These are phyloP conservation scores for Eucalyptus regnans DNA, from an alignment of 345 rosid genomes.

Conservation along the genomic window DNA sequence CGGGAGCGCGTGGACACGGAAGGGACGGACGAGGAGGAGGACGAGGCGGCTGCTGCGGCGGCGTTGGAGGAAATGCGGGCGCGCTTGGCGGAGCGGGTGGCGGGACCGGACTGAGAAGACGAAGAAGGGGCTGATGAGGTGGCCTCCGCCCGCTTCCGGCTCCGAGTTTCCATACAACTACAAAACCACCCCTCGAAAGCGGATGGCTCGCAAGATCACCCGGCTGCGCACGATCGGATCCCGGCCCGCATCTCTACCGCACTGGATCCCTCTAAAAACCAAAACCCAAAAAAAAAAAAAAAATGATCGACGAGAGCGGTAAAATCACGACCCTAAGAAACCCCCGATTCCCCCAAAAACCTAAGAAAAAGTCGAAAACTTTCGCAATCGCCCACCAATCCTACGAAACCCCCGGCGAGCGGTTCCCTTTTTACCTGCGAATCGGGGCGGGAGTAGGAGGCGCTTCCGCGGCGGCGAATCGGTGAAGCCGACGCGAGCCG, in stretches of 20 bases:
- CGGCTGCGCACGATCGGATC: conserved; percentile 26
- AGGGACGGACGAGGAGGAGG: conserved; percentile 7
- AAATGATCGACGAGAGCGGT: neutral
- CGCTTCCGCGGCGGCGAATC: neutral
- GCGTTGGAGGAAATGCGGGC: conserved; percentile 25
- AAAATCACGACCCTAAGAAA: neutral
- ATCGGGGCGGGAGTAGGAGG: neutral
- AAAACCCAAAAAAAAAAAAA: neutral
- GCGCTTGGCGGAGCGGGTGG: conserved; percentile 75
- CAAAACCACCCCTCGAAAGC: conserved; percentile 28
- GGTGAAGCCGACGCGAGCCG: neutral
- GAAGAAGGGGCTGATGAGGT: conserved; percentile 95
- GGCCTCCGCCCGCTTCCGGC: conserved; percentile 99
- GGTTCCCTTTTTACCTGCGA: neutral
- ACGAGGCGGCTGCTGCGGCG: conserved; percentile 3
- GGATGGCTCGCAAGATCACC: neutral
- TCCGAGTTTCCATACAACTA: conserved; percentile 99
- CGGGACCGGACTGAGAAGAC: conserved; percentile 63
- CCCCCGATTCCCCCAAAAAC: neutral
- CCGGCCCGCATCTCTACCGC: conserved; percentile 26
- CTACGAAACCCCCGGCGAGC: no score
- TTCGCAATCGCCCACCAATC: neutral
- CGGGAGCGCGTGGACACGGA: neutral
- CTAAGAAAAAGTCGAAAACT: neutral
- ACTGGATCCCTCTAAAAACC: neutral